A percentile compares a stretch with the other conserved stretches of the same genome.
phyloP scores from a whole-genome alignment of 352 stramenopile species.

The Phytophthora hibernalis region DNA sequence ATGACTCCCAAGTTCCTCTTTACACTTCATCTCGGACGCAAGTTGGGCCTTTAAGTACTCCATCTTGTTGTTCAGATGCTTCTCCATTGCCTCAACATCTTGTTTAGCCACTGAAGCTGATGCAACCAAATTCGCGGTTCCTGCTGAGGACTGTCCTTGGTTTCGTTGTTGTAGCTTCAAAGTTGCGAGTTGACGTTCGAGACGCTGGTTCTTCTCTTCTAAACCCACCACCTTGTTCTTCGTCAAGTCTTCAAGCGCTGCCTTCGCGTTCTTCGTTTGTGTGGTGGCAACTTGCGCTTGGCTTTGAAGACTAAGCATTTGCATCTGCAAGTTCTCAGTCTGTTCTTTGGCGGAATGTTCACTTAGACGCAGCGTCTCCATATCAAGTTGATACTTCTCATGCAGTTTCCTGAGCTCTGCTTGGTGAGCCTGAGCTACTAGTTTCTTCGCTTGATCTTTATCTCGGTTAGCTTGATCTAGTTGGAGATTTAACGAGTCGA shows the following conservation, averaged over 20 bases:
- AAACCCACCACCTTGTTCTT: constrained; percentile 56
- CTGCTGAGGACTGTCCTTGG: constrained; percentile 11
- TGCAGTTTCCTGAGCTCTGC: constrained; percentile 66
- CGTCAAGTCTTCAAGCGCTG: constrained; percentile 57
- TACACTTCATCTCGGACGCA: constrained; percentile 86
- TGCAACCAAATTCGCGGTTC: constrained; percentile 3
- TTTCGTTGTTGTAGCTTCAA: constrained; percentile 44
- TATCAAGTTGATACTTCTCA: constrained; percentile 71
- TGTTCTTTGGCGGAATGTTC: constrained; percentile 72
- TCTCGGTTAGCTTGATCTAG: constrained; percentile 56
- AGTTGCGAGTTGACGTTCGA: constrained; percentile 62
- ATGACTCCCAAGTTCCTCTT: constrained; percentile 79
- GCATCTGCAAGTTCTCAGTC: constrained; percentile 46
- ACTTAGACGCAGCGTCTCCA: constrained; percentile 67
- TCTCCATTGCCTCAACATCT: constrained; percentile 65
- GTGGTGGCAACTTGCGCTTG: constrained; percentile 58
- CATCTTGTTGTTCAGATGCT: constrained; percentile 81
- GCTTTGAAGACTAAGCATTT: constrained; percentile 61
- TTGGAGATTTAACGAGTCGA: constrained; percentile 69
- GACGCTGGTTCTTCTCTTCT: constrained; percentile 71
- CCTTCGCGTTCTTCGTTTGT: constrained; percentile 60
- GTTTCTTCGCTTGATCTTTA: constrained; percentile 46
- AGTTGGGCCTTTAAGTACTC: constrained; percentile 87
- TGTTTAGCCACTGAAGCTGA: constrained; percentile 22
- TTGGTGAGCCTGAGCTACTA: constrained; percentile 52